Percentiles rank a stretch among this genome's conserved stretches.
Evolutionary conservation across 257 asterid genomes (phyloP).

Genomic region (Catharanthus roseus): DNA sequence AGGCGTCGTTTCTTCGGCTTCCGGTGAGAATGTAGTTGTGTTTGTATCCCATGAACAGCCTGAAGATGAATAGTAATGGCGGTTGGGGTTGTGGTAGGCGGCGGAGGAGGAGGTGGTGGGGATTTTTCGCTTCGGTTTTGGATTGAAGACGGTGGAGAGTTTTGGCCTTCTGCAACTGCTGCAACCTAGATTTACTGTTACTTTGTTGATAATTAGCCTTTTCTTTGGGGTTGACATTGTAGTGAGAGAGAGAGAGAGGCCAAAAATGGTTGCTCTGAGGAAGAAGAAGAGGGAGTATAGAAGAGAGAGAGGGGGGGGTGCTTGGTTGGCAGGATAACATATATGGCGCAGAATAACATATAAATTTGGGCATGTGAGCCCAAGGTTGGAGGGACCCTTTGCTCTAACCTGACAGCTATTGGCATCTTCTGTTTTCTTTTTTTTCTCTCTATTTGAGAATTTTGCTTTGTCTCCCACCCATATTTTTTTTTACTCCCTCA

Average conservation of each 20-base stretch:
- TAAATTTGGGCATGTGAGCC: conserved; percentile 37
- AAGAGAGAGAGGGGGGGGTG: background rate
- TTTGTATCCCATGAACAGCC: conserved; percentile 49
- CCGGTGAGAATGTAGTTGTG: conserved; percentile 43
- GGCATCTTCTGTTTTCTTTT: background rate
- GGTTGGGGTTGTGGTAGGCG: conserved; percentile 5
- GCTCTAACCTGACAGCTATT: conserved; percentile 9
- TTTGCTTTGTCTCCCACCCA: too few species aligned
- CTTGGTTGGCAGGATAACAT: background rate
- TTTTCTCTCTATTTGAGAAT: too few species aligned
- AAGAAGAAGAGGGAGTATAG: background rate
- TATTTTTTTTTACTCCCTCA: too few species aligned
- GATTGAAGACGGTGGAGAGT: conserved; percentile 56
- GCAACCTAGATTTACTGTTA: conserved; percentile 56
- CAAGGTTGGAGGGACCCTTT: conserved; percentile 14
- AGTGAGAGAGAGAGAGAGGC: background rate
- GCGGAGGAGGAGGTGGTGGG: conserved; percentile 3
- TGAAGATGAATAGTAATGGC: conserved; percentile 38
- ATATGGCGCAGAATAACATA: conserved; percentile 22
- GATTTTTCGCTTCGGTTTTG: conserved; percentile 31
- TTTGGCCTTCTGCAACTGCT: conserved; percentile 51
- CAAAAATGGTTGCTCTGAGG: background rate
- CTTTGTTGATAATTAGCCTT: conserved; percentile 35
- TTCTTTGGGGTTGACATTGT: conserved; percentile 45
- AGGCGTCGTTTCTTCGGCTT: conserved; percentile 23